These are phyloP conservation scores for Hygrophorus russula DNA, from an alignment of 768 basidiomycete genomes.

Conservation along the genomic window DNA sequence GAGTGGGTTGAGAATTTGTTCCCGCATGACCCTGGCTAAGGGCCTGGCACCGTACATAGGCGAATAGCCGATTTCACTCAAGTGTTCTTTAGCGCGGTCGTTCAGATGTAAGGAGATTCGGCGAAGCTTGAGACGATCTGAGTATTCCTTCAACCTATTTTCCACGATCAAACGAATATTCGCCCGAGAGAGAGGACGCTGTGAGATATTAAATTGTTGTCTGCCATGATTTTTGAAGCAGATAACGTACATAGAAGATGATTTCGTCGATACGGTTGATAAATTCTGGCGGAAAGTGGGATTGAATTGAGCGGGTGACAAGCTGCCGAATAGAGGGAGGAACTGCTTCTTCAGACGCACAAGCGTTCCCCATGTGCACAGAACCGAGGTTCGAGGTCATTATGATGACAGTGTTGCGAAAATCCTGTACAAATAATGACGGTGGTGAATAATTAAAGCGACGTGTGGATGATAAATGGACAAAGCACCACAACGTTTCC, in stretches of 20 bases:
- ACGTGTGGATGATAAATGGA: conserved; percentile 46
- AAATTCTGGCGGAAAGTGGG: conserved; percentile 89
- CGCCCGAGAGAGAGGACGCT: conserved; percentile 70
- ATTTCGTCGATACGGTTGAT: conserved; percentile 85
- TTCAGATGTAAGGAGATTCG: conserved; percentile 79
- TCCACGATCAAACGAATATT: conserved; percentile 84
- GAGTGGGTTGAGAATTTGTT: conserved; percentile 85
- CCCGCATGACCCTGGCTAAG: conserved; percentile 84
- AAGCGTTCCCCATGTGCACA: conserved; percentile 59
- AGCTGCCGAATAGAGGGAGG: conserved; percentile 43
- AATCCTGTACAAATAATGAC: conserved; percentile 49
- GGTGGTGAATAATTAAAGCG: conserved; percentile 30
- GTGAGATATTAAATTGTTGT: conserved; percentile 14
- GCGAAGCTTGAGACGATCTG: conserved; percentile 64
- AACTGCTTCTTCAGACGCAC: conserved; percentile 49
- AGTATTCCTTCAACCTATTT: conserved; percentile 76
- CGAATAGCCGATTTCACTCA: conserved; percentile 69
- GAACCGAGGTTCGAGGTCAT: conserved; percentile 92
- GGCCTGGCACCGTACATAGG: conserved; percentile 87
- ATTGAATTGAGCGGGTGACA: conserved; percentile 72
- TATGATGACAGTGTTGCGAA: conserved; percentile 87
- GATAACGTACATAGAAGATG: conserved; percentile 49
- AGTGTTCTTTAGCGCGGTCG: conserved; percentile 62
- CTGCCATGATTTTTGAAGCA: conserved; percentile 8
- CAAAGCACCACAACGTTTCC: conserved; percentile 48